Evolutionary conservation across 495 filamentous ascomycete species (phyloP).

Genomic region (Umbilicaria muhlenbergii): DNA sequence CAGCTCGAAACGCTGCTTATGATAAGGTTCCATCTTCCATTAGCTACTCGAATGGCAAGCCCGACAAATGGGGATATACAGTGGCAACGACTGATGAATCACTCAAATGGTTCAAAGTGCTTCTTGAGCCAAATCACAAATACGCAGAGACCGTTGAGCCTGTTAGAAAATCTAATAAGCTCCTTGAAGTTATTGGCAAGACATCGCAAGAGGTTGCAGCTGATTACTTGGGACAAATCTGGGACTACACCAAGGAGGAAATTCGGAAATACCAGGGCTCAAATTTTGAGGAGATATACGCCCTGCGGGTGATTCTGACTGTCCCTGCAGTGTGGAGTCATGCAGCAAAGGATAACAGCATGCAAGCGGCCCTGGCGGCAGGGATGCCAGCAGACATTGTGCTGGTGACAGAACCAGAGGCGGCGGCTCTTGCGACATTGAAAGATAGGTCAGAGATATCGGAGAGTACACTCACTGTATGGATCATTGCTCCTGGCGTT

Average conservation of each 20-base stretch:
- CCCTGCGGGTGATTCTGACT: conserved; percentile 23
- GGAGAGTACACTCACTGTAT: conserved; percentile 4
- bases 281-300: conserved; percentile 18
- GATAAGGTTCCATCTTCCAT: conserved; percentile 9
- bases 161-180: conserved; percentile 5
- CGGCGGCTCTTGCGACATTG: conserved; percentile 38
- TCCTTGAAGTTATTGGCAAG: conserved; percentile 14
- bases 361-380: conserved; percentile 28
- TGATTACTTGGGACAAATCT: conserved; percentile 19
- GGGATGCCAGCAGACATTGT: conserved; percentile 31
- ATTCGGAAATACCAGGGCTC: conserved; percentile 24
- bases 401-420: conserved; percentile 47
- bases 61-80: conserved; percentile 6
- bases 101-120: conserved; percentile 8
- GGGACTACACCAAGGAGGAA: conserved; percentile 16
- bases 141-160: conserved; percentile 7
- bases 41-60: conserved; percentile 6
- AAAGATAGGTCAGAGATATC: conserved; percentile 12
- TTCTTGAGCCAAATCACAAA: conserved; percentile 9
- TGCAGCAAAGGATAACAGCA: conserved; percentile 30
- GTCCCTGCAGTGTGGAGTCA: conserved; percentile 42
- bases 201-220: conserved; percentile 20
- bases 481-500: neutral
- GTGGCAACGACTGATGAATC: conserved; percentile 8
- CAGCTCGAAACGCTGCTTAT: conserved; percentile 5